phyloP scores from a whole-genome alignment of 192 early-diverging fungal genomes.

The Umbelopsis sp. region DNA sequence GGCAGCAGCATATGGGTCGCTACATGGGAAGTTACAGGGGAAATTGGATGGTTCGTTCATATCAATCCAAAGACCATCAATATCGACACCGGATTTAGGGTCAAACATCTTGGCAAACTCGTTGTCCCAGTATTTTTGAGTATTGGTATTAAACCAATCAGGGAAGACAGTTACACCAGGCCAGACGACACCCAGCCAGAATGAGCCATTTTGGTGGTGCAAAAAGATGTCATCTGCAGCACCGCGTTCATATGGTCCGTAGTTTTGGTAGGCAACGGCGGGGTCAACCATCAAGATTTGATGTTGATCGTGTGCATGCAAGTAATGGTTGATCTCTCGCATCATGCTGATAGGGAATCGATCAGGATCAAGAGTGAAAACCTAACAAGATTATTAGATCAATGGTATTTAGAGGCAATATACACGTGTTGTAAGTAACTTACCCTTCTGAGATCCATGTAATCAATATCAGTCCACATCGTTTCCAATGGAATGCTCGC shows the following conservation, averaged over 20 bases:
- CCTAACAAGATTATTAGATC: constrained; percentile 60
- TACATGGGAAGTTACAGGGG: constrained; percentile 16
- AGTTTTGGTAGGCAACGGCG: constrained; percentile 47
- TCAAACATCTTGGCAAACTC: constrained; percentile 31
- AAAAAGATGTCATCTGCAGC: constrained; percentile 53
- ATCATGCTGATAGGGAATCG: constrained; percentile 55
- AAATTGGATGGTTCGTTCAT: constrained; percentile 57
- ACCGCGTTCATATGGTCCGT: constrained; percentile 54
- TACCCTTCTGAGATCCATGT: constrained; percentile 19
- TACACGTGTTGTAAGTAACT: not conserved
- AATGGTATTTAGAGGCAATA: constrained; percentile 27
- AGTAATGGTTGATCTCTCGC: constrained; percentile 40
- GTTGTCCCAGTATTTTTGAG: constrained; percentile 52
- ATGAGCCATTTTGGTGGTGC: constrained; percentile 48
- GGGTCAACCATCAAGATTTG: constrained; percentile 63
- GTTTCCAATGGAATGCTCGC: constrained; percentile 62
- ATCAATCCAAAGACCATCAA: constrained; percentile 69
- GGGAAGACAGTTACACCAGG: constrained; percentile 62
- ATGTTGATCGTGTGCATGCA: constrained; percentile 50
- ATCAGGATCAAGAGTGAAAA: constrained; percentile 53
- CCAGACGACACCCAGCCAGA: constrained; percentile 55
- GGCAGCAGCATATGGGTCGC: constrained; percentile 10
- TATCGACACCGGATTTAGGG: constrained; percentile 20
- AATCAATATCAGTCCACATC: constrained; percentile 30
- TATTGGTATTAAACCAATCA: constrained; percentile 59